Evolutionary conservation across 805 yeast genomes (phyloP), one percentile per base, ranked within the genome.

Genomic region (Teunomyces gatunensis): DNA sequence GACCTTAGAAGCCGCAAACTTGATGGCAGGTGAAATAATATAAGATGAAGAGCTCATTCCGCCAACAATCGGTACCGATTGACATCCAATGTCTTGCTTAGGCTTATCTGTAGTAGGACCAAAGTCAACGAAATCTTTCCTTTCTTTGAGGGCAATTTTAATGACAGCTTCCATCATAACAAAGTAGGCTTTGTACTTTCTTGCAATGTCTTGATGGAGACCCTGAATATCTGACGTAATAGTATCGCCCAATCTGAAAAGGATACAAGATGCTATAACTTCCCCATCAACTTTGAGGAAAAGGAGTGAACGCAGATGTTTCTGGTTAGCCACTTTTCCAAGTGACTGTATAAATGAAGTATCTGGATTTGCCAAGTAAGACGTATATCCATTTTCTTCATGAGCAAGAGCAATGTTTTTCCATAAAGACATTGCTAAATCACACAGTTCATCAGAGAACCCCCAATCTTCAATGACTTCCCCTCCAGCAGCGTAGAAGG

Each of bases 91-190:
- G 30, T 69, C 73, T 46, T 64, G 56, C 53, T 73, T 73, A 9
- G 77, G 72, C 49, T 68, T 68, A 6, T 71, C 67, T 3, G 78
- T 73, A 7, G 78, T 73, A 2, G 77, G 78, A 1, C 77, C 78
- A 52, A 73, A 73, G 53, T 73, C 77, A 13, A 73, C 74, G 53
- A 73, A 73, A 29, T 59, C 51, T 15, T 64, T 57, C 5, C 67
- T 67, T 45, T 68, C 73, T 39, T 56, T 57, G 37, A 73, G 49
- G 0, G 75, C 78, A 11, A 71, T 69, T 17, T 59, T 57, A 13
- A 73, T 71, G 13, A 72, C 71, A 40, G 68, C 65, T 55, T 73
- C 76, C 77, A 73, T 73, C 77, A 73, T 73, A 20, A 72, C 78
- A 55, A 73, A 73, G 50, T 73, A 73, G 3, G 75, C 76, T 47